Conservation (phyloP, 23 red algal genomes). For the Cyanidiococcus yangmingshanensis region DNA sequence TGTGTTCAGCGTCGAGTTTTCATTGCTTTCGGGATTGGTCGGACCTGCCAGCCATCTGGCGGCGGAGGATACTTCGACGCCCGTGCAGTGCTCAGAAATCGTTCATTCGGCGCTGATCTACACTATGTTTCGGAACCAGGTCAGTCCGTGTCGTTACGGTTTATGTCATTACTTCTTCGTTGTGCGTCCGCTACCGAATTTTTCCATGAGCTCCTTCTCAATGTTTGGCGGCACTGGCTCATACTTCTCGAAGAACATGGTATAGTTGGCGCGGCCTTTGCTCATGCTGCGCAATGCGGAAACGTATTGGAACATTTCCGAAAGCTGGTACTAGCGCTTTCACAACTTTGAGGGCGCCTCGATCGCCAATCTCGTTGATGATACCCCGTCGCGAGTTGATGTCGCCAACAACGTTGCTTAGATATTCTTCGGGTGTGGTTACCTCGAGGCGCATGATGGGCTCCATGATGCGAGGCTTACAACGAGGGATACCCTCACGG, state of each 20-base stretch:
- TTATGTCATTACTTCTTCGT: neutral
- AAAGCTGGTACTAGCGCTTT: conserved; percentile 71
- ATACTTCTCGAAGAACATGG: conserved; percentile 79
- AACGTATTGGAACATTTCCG: conserved; percentile 94
- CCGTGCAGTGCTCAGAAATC: too few relatives aligned
- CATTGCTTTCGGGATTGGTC: too few relatives aligned
- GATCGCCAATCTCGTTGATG: conserved; percentile 66
- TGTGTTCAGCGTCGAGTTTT: too few relatives aligned
- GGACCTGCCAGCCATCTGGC: too few relatives aligned
- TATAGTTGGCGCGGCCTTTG: conserved; percentile 89
- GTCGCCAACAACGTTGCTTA: conserved; percentile 93
- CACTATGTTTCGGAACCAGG: too few relatives aligned
- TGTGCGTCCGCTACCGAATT: conserved; percentile 37
- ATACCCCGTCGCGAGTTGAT: conserved; percentile 82
- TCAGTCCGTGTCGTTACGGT: too few relatives aligned
- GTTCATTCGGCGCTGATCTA: too few relatives aligned
- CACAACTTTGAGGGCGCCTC: conserved; percentile 74
- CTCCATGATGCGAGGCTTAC: conserved; percentile 79
- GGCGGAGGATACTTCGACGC: too few relatives aligned
- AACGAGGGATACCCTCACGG: conserved; percentile 71
- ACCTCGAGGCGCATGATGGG: conserved; percentile 98
- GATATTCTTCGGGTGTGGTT: conserved; percentile 65
- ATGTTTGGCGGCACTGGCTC: conserved; percentile 77
- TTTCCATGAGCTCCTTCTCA: conserved; percentile 54
- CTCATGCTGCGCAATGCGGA: conserved; percentile 73